These are phyloP conservation scores for Fomitopsis betulina DNA, from an alignment of 1,284 basidiomycete genomes.

Conservation along the genomic window DNA sequence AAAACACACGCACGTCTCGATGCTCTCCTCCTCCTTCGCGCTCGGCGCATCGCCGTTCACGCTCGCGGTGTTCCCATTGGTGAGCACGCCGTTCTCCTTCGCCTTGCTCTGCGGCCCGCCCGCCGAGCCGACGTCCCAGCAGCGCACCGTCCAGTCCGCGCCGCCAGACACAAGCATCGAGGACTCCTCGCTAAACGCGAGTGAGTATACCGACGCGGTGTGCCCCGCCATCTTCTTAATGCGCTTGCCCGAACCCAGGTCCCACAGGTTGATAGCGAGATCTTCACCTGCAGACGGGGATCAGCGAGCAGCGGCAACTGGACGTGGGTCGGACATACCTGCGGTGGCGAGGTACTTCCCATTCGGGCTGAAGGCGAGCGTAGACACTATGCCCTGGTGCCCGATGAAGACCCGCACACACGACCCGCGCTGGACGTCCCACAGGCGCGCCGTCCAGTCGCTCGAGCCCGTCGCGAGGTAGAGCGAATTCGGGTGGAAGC, in stretches of 20 bases:
- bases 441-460: constrained; percentile 92
- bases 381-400: constrained; percentile 88
- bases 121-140: constrained; percentile 90
- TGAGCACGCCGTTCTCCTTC: constrained; percentile 46
- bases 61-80: constrained; percentile 15
- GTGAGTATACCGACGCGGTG: constrained; percentile 81
- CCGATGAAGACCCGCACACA: constrained; percentile 96
- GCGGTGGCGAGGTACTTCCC: constrained; percentile 92
- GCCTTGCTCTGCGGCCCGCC: constrained; percentile 60
- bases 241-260: constrained; percentile 86
- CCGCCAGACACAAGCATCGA: constrained; percentile 85
- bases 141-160: constrained; percentile 92
- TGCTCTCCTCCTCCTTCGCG: constrained; percentile 40
- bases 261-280: constrained; percentile 93
- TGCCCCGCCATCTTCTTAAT: constrained; percentile 99
- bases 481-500: constrained; percentile 96
- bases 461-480: constrained; percentile 97
- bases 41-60: constrained; percentile 14
- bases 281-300: constrained; percentile 66
- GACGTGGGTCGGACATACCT: constrained; percentile 39
- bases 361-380: constrained; percentile 89
- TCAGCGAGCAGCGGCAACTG: background rate
- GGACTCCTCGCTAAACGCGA: constrained; percentile 91
- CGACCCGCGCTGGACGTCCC: constrained; percentile 96
- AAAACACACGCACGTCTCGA: constrained; percentile 54